Evolutionary conservation across 148 eudicot genomes (phyloP), one percentile per base, ranked within the genome.

Genomic region (Rhododendron simsii): DNA sequence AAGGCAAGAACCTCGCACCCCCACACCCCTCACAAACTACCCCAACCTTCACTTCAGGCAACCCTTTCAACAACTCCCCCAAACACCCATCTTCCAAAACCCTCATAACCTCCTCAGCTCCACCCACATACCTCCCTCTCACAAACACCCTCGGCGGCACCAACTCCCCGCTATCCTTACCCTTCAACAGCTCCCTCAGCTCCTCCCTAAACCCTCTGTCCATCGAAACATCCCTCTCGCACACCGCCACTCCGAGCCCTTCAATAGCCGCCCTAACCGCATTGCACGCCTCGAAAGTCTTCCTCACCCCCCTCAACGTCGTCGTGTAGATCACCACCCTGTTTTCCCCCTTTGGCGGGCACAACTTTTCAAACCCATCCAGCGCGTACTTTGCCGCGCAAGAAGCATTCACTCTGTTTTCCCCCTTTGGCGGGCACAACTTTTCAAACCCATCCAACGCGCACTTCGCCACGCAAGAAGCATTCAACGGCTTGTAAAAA

Each of bases 201-300:
- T 97, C 98, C 4, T 93, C 96, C 81, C 86, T 90, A 57, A 94
- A 95, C 12, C 98, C 94, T 15, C 90, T 87, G 76, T 97, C 95
- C 98, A 97, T 95, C 0, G 98, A 97, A 12, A 97, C 90, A 81
- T 97, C 99, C 81, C 98, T 90, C 92, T 97, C 99, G 8, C 90
- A 90, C 1, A 90, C 71, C 8, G 74, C 16, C n/a, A 92, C 88
- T 8, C 96, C 92, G 5, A 91, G 75, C 0, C 89, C 91, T 77
- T 85, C 90, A 33, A 95, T 86, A 0, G 91, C 92, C 2, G 92
- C 81, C 78, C 99, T 80, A 15, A 95, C 99, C 0, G 92, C 90
- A 78, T 93, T 92, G 75, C 99, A 97, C 0, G 85, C 95, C 83
- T 94, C 95, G 35, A 94, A 97, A 0, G 99, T 97, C 78, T 84